These are phyloP conservation scores for Podila epigama DNA, from an alignment of 192 early-diverging fungal species.

Conservation along the genomic window DNA sequence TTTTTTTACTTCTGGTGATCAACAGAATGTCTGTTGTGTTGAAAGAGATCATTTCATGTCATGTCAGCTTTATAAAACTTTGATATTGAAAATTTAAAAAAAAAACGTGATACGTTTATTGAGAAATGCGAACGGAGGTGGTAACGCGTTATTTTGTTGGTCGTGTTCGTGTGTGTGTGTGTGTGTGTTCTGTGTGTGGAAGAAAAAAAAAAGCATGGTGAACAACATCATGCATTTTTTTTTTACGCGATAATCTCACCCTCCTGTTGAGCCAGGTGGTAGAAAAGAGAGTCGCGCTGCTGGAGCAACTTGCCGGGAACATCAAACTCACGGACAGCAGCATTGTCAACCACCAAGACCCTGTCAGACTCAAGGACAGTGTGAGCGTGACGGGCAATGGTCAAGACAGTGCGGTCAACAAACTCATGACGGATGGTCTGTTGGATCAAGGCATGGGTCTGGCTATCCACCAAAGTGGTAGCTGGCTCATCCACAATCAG, in stretches of 20 bases:
- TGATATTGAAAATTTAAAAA: too few species aligned
- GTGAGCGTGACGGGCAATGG: slow-evolving; percentile 76
- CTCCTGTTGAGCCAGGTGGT: slow-evolving; percentile 23
- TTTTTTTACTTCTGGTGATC: too few species aligned
- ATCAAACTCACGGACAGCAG: slow-evolving; percentile 71
- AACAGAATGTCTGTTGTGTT: too few species aligned
- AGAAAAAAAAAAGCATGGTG: background rate
- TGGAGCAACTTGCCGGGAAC: slow-evolving; percentile 59
- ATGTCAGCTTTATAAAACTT: too few species aligned
- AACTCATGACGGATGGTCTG: slow-evolving; percentile 8
- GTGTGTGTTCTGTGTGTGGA: background rate
- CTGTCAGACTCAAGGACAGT: slow-evolving; percentile 67
- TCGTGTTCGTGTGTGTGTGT: background rate
- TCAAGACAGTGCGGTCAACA: slow-evolving; percentile 46
- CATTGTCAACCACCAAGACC: slow-evolving; percentile 77
- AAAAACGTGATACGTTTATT: too few species aligned
- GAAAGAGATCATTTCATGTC: too few species aligned
- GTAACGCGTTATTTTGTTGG: background rate
- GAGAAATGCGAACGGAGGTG: too few species aligned
- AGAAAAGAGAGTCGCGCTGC: slow-evolving; percentile 5
- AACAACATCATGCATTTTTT: too few species aligned
- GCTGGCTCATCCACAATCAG: slow-evolving; percentile 74
- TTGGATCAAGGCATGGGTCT: slow-evolving; percentile 62
- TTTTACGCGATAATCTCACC: slow-evolving; percentile 11
- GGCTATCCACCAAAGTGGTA: slow-evolving; percentile 64